phyloP scores from a whole-genome alignment of 1,284 basidiomycete species.

The Tausonia pullulans region DNA sequence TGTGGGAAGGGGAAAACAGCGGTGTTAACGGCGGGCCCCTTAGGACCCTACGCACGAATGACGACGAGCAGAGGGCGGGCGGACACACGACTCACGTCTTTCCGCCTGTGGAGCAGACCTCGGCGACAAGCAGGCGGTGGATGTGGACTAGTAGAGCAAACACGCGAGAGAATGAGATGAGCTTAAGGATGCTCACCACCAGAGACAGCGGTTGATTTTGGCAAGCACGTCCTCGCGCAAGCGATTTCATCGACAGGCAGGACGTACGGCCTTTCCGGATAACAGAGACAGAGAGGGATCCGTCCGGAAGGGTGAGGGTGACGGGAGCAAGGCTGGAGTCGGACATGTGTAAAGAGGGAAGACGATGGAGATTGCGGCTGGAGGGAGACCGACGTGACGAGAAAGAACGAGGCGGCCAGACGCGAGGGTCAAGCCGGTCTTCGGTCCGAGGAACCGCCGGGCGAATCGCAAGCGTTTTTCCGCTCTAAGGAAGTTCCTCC shows the following conservation, averaged over 20 bases:
- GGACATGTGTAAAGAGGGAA: neutral
- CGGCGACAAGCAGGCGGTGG: neutral
- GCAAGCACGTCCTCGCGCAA: no score
- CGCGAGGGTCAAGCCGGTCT: no score
- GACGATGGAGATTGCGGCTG: neutral
- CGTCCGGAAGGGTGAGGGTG: conserved; percentile 5
- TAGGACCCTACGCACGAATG: neutral
- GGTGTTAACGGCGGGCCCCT: neutral
- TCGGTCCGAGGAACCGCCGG: no score
- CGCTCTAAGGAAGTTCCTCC: no score
- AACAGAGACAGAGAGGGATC: conserved; percentile 2
- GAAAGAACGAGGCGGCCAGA: no score
- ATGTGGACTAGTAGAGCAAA: neutral
- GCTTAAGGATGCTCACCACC: no score
- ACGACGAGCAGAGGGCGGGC: neutral
- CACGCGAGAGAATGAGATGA: neutral
- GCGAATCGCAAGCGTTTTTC: no score
- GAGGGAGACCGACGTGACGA: no score
- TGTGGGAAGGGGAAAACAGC: neutral
- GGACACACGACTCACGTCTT: neutral
- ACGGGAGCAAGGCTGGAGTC: neutral
- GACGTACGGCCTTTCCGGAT: conserved; percentile 7
- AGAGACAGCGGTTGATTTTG: neutral
- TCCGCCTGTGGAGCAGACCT: neutral
- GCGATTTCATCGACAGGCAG: neutral